A percentile compares a stretch with the other conserved stretches of the same genome.
Evolutionary conservation across 2,329 filamentous ascomycete genomes (phyloP).

Genomic region (Calonectria honghensis): DNA sequence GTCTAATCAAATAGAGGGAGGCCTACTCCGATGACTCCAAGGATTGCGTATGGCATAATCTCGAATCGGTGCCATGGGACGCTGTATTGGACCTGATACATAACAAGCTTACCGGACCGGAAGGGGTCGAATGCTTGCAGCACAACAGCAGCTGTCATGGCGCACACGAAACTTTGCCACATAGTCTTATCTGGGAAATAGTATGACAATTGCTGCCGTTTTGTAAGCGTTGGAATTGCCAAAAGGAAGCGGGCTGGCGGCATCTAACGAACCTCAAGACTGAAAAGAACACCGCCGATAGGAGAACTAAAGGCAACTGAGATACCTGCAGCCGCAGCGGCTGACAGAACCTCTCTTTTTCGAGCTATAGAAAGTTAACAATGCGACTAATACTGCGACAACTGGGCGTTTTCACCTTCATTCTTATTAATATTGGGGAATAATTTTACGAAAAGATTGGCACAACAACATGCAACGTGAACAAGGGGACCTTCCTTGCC

Average conservation of each 20-base stretch:
- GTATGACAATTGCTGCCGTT: conserved; percentile 87
- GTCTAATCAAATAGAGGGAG: background rate
- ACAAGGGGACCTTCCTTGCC: conserved; percentile 97
- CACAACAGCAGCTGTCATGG: conserved; percentile 97
- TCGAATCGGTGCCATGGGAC: conserved; percentile 96
- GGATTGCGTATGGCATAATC: conserved; percentile 87
- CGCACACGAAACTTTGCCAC: conserved; percentile 99
- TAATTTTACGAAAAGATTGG: conserved; percentile 93
- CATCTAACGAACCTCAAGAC: conserved; percentile 80
- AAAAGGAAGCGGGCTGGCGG: background rate
- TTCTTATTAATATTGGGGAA: conserved; percentile 88
- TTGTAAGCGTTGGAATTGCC: conserved; percentile 34
- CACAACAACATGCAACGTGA: conserved; percentile 97
- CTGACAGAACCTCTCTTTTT: conserved; percentile 94
- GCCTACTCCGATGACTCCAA: conserved; percentile 86
- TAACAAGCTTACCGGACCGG: conserved; percentile 93
- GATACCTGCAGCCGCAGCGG: conserved; percentile 92
- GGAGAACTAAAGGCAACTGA: conserved; percentile 96
- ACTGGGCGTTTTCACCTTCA: conserved; percentile 75
- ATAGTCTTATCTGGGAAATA: conserved; percentile 99
- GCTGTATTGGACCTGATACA: conserved; percentile 97
- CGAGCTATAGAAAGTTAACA: conserved; percentile 73
- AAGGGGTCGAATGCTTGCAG: conserved; percentile 96
- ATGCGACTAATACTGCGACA: conserved; percentile 31
- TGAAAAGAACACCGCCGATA: conserved; percentile 95